A percentile compares a stretch with the other conserved stretches of the same genome.
These are phyloP conservation scores for Phytophthora cactorum DNA, from an alignment of 352 stramenopile species.

Conservation along the genomic window DNA sequence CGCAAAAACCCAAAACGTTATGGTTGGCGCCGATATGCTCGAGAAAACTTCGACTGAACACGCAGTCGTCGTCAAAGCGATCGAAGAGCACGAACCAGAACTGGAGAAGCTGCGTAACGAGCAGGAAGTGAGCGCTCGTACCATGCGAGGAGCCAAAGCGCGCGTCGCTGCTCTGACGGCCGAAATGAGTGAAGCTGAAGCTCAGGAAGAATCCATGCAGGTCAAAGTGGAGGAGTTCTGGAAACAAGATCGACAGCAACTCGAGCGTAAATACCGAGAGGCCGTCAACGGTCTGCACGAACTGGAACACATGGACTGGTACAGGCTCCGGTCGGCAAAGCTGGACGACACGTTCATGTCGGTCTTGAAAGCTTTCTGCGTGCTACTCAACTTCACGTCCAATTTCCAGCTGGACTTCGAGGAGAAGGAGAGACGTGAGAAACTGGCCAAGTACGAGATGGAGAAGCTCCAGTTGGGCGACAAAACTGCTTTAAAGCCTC, in stretches of 20 bases:
- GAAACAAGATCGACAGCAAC: constrained; percentile 61
- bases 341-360: constrained; percentile 67
- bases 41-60: constrained; percentile 60
- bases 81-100: constrained; percentile 29
- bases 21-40: constrained; percentile 69
- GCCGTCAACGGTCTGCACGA: constrained; percentile 58
- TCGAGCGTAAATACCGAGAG: constrained; percentile 70
- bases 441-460: constrained; percentile 32
- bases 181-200: constrained; percentile 49
- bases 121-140: constrained; percentile 54
- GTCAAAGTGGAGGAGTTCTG: constrained; percentile 83
- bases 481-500: constrained; percentile 21
- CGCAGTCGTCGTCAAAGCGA: constrained; percentile 32
- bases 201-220: constrained; percentile 76
- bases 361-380: constrained; percentile 69
- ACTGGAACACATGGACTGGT: constrained; percentile 76
- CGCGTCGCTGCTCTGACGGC: constrained; percentile 37
- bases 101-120: constrained; percentile 61
- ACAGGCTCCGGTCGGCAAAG: constrained; percentile 64
- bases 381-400: constrained; percentile 75
- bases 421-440: constrained; percentile 23
- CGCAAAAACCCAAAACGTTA: constrained; percentile 78
- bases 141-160: constrained; percentile 41
- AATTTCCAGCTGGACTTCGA: constrained; percentile 64
- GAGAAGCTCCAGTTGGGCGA: constrained; percentile 26